Evolutionary conservation across 139 green algal genomes (phyloP), one percentile per base, ranked within the genome.

Genomic region (Picochlorum sp.): DNA sequence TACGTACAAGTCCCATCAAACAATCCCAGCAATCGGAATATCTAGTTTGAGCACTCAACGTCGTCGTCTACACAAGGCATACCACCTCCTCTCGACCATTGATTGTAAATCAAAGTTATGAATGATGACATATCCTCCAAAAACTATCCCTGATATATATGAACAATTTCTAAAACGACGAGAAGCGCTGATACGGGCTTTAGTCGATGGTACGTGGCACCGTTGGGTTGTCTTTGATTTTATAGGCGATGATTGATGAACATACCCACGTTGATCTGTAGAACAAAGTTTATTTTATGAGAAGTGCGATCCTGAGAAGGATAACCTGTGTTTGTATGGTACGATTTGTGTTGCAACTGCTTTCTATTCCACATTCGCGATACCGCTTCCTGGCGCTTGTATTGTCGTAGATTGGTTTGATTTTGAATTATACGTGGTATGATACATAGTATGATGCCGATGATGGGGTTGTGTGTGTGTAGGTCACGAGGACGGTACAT

Each of bases 261-360:
- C 6, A 9, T 11, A 41, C 9, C 8, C 34, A 41, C 11, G 9
- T 59, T n/a, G 24, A 7, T 34, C 41, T 26, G 64, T 66, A 78
- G 71, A 78, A 11, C 7, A 24, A 4, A 47, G 56, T 14, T 50
- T 64, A 23, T 86, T 98, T 8, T 95, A 87, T 59, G 64, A 79
- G 3, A 52, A 78, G 2, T 90, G 81, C 51, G 84, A 96, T 54
- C 92, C 94, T 4, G 85, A 95, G 34, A 81, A 80, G 32, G 94
- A 98, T n/a, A 99, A 99, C 74, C 75, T 98, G 26, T 99, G 90
- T 69, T 74, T 99, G 14, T 98, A 98, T 73, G 92, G 85, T 92
- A 62, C 61, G 77, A 34, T n/a, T 34, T 13, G 16, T 28, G 30
- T 56, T 58, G 41, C 41, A 56, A 71, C 68, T 21, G 7, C 50